Evolutionary conservation across 148 eudicot species (phyloP).

Genomic region (Cornus suecica): DNA sequence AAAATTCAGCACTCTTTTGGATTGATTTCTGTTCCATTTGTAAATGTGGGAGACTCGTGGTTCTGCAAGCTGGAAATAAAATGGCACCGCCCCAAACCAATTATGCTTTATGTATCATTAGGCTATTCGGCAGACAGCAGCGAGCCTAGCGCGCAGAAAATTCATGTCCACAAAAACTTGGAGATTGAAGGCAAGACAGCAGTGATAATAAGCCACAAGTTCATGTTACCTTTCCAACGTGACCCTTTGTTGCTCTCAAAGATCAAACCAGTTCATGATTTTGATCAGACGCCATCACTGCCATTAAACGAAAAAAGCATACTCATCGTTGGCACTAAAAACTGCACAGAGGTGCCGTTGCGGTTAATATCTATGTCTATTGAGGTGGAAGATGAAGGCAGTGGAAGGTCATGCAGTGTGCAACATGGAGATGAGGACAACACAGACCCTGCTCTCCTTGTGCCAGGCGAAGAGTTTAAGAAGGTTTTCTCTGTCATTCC

Average conservation of each 20-base stretch:
- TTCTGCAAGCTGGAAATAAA: conserved; percentile 78
- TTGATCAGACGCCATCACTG: conserved; percentile 52
- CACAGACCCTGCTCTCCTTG: conserved; percentile 44
- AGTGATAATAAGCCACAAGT: conserved; percentile 57
- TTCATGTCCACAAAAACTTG: conserved; percentile 90
- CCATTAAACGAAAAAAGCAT: conserved; percentile 72
- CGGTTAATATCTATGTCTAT: conserved; percentile 64
- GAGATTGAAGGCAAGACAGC: conserved; percentile 89
- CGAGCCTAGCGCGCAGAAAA: conserved; percentile 60
- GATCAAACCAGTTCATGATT: conserved; percentile 40
- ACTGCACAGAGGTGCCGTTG: conserved; percentile 84
- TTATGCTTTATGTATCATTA: conserved; percentile 87
- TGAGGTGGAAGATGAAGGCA: conserved; percentile 53
- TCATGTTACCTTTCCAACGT: conserved; percentile 76
- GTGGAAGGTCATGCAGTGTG: conserved; percentile 38
- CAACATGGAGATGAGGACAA: conserved; percentile 37
- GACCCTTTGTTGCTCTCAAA: conserved; percentile 78
- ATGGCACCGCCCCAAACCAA: conserved; percentile 94
- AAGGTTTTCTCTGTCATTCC: conserved; percentile 74
- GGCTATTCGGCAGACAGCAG: conserved; percentile 66
- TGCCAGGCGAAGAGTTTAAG: conserved; percentile 77
- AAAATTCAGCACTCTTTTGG: conserved; percentile 96
- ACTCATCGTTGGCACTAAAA: conserved; percentile 67
- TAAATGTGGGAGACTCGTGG: conserved; percentile 74
- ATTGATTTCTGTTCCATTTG: conserved; percentile 71